Evolutionary conservation across 306 rosid genomes (phyloP).

Genomic region (Sesbania bispinosa): DNA sequence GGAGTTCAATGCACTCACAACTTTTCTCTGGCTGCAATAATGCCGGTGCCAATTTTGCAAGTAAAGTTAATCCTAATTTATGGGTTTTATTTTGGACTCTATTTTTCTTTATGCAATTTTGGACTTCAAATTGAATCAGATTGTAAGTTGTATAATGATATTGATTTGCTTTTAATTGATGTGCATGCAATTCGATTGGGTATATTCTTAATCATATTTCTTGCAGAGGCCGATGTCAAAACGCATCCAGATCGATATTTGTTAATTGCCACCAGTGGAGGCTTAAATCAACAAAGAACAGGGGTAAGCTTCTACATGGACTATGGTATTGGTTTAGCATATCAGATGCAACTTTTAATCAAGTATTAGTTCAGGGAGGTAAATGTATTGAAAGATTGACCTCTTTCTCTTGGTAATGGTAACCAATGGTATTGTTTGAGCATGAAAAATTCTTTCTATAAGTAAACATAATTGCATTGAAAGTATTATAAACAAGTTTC

Average conservation of each 20-base stretch:
- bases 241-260: slow-evolving; percentile 64
- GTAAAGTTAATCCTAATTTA: too few relatives aligned
- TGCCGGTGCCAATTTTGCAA: slow-evolving; percentile 48
- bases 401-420: neutral
- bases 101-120: neutral
- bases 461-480: neutral
- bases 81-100: neutral
- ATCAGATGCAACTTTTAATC: neutral
- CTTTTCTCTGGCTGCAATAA: slow-evolving; percentile 59
- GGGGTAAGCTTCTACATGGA: slow-evolving; percentile 53
- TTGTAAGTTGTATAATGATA: neutral
- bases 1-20: slow-evolving; percentile 52
- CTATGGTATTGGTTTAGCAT: neutral
- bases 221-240: slow-evolving; percentile 62
- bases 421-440: neutral
- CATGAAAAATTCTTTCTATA: neutral
- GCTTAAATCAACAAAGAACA: slow-evolving; percentile 94
- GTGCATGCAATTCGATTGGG: neutral
- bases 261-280: slow-evolving; percentile 84
- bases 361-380: too few relatives aligned
- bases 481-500: too few relatives aligned
- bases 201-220: too few relatives aligned
- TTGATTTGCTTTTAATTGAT: too few relatives aligned
- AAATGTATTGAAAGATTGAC: too few relatives aligned
- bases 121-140: neutral